Evolutionary conservation across 805 yeast species (phyloP), one percentile per base, ranked within the genome.

Genomic region (Clavispora santaluciae): DNA sequence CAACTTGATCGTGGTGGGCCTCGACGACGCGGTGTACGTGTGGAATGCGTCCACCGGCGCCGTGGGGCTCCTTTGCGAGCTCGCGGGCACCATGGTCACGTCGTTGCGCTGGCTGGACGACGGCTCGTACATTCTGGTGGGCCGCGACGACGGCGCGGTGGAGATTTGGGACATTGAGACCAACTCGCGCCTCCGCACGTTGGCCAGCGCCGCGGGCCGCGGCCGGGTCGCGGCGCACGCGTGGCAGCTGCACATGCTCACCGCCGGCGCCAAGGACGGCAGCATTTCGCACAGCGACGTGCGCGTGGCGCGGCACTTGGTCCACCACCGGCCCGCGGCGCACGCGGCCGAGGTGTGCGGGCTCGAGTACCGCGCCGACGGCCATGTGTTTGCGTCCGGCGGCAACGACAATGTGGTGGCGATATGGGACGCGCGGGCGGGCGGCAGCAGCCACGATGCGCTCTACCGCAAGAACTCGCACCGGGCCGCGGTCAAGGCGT

Each of bases 331-430:
- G 43, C 60, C 55, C 29, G 51, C 56, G 33, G 44, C 63, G 4
- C 98, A 91, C 59, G 66, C 75, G 38, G 96, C 95, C 1, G 98
- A 91, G 64, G 83, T 91, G 22, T 91, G 98, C 67, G 98, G 98
- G 0, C 68, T 91, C 30, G 83, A 83, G 51, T 91, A 95, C 79
- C 75, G 90, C 42, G 50, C 66, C 9, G 97, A 91, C 59, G 96
- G 97, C 2, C 66, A 75, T 48, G 93, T 86, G 56, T 72, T 91
- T 43, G 95, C 95, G 0, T 78, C 88, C 3, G 98, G 98, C 9
- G 96, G 97, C 23, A 93, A 93, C 58, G 99, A 93, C 60, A 91
- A 93, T 56, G 65, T 89, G 8, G 95, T 93, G 6, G 83, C 86
- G 57, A 81, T 91, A 35, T 91, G 98, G 97, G 98, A 91, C 60